Evolutionary conservation across 2,329 filamentous ascomycete species (phyloP).

Genomic region (Clonostachys byssicola): DNA sequence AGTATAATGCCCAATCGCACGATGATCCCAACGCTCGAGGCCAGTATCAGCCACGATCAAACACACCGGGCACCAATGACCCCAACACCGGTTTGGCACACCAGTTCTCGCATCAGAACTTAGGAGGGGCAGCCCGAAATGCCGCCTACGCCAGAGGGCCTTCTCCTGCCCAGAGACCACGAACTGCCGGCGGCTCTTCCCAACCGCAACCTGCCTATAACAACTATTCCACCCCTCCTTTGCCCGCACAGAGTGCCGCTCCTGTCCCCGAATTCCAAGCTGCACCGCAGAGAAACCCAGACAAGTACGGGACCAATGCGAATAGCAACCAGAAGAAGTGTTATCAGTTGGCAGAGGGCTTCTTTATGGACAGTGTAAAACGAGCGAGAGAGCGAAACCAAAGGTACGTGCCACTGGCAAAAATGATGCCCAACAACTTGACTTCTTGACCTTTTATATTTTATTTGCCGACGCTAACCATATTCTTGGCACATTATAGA

Average conservation of each 20-base stretch:
- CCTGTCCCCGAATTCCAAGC: slow-evolving; percentile 71
- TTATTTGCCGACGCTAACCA: background rate
- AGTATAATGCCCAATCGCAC: slow-evolving; percentile 28
- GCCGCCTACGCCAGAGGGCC: slow-evolving; percentile 66
- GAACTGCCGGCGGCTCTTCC: slow-evolving; percentile 71
- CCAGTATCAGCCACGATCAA: slow-evolving; percentile 46
- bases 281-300: slow-evolving; percentile 81
- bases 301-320: slow-evolving; percentile 63
- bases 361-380: slow-evolving; percentile 99
- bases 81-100: slow-evolving; percentile 88
- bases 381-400: slow-evolving; percentile 92
- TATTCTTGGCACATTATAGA: slow-evolving; percentile 37
- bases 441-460: background rate
- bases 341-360: slow-evolving; percentile 72
- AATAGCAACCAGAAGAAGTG: slow-evolving; percentile 71
- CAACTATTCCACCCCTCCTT: slow-evolving; percentile 61
- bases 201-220: slow-evolving; percentile 57
- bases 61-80: slow-evolving; percentile 65
- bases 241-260: slow-evolving; percentile 54
- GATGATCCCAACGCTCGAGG: slow-evolving; percentile 6
- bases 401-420: slow-evolving; percentile 52
- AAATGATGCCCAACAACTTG: background rate
- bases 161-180: slow-evolving; percentile 71
- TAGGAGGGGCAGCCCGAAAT: slow-evolving; percentile 67
- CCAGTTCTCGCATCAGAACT: slow-evolving; percentile 95